Base-by-base conservation (phyloP, 495 filamentous ascomycete genomes). In the Lasiosphaeria miniovina region DNA sequence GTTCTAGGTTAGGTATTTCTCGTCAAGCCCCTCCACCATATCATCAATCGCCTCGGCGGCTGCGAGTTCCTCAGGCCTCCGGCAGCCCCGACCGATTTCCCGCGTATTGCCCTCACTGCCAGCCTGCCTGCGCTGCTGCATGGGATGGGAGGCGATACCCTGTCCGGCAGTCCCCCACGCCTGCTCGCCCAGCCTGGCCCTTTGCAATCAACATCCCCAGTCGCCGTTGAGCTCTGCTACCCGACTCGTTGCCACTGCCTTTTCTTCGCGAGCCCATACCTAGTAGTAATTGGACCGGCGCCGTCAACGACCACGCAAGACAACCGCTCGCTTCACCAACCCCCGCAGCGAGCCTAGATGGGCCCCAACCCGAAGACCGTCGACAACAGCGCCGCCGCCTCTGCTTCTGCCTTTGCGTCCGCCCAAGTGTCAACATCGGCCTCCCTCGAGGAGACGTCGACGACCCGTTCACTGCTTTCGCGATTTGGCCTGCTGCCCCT, bases 401-500 rank as follows among this genome's bases (percentile, higher is more conserved):
- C 64, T 54, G 58, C 68, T 60, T 53, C 52, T 34, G 49, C 62
- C 50, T 11, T 41, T 12, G 14, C 50, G 24, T 45, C 58, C 36
- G 33, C 63, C 45, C n/a, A 54, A 15, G 55, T 61, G 49, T 60
- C 70, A 35, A 60, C 61, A 40, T 51, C 63, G 53, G 67, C 31
- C 66, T 58, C 68, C 36, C 60, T 62, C 52, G 69, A 74, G 61
- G 68, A 71, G 45, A 59, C 68, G 55, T 69, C 75, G 34, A 65
- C 76, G 33, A 56, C 68, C 55, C 64, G 69, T 60, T 78, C 77
- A 9, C 69, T 81, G 49, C 71, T 80, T 54, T 77, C 75, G 51
- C 77, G 77, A 49, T 69, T 81, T 62, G 69, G 85, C 31, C 82
- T 93, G 31, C 77, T 93, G 33, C 78, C 77, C 63, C 78, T 67